A percentile compares a stretch with the other conserved stretches of the same genome.
phyloP scores from a whole-genome alignment of 345 rosid species.

The Citrus medica region DNA sequence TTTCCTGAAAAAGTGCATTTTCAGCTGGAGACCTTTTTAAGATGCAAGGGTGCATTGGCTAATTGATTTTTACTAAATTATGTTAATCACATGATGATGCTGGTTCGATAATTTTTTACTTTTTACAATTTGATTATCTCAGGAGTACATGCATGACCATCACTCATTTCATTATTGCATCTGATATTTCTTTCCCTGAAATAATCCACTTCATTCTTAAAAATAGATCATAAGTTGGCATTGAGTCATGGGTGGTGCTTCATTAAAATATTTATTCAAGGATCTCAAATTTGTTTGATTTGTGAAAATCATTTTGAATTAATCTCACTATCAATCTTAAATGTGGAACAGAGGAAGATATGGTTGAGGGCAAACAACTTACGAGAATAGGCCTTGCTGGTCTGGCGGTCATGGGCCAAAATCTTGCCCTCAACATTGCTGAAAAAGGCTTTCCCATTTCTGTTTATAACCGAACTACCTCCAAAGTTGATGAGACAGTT shows the following conservation, averaged over 20 bases:
- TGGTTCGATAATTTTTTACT: background rate
- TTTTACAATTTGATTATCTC: background rate
- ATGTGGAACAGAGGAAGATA: constrained; percentile 31
- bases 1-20: background rate
- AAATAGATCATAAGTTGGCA: background rate
- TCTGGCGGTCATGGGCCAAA: constrained; percentile 98
- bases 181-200: background rate
- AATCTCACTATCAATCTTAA: constrained; percentile 15
- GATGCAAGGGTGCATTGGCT: background rate
- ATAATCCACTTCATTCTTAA: background rate
- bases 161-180: background rate
- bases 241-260: background rate
- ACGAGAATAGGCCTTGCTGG: constrained; percentile 95
- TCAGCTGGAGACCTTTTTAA: background rate
- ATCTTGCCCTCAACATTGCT: constrained; percentile 89
- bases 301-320: background rate
- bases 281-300: background rate
- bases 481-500: constrained; percentile 88
- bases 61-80: background rate
- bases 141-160: background rate
- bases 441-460: constrained; percentile 97
- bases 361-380: constrained; percentile 52
- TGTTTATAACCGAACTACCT: constrained; percentile 84
- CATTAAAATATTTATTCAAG: background rate
- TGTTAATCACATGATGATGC: background rate